Evolutionary conservation across 768 basidiomycete species (phyloP).

Genomic region (Strobilomyces echinocephalus): DNA sequence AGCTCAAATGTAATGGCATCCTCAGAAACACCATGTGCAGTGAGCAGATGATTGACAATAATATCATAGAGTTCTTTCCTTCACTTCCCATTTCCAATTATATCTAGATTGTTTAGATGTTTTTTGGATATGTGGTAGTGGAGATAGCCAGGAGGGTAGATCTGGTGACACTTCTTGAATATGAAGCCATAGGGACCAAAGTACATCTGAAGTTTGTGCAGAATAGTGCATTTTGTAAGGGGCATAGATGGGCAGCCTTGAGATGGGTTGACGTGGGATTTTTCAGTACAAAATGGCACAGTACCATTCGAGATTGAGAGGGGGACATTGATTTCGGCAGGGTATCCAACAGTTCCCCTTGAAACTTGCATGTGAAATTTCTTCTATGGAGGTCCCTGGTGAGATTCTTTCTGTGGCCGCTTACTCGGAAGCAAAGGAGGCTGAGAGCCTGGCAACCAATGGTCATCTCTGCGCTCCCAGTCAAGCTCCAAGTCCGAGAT

Average conservation of each 20-base stretch:
- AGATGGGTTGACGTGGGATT: background rate
- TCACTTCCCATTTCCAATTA: background rate
- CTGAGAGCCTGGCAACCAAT: background rate
- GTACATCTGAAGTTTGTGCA: background rate
- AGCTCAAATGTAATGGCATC: background rate
- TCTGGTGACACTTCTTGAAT: background rate
- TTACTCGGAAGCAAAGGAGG: background rate
- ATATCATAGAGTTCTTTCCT: background rate
- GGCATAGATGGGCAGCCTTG: background rate
- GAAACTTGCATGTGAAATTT: background rate
- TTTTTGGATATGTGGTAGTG: background rate
- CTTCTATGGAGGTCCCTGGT: background rate
- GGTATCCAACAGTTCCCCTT: background rate
- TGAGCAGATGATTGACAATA: background rate
- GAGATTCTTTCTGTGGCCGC: background rate
- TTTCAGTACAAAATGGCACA: background rate
- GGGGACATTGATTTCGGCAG: background rate
- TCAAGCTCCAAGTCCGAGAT: too few species aligned
- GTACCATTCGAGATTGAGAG: background rate
- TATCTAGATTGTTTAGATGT: background rate
- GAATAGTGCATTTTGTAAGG: background rate
- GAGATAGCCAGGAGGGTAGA: background rate
- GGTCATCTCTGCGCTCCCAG: too few species aligned
- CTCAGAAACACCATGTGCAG: background rate
- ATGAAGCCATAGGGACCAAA: background rate